phyloP scores from a whole-genome alignment of 2,329 filamentous ascomycete genomes.

The Claviceps citrina region DNA sequence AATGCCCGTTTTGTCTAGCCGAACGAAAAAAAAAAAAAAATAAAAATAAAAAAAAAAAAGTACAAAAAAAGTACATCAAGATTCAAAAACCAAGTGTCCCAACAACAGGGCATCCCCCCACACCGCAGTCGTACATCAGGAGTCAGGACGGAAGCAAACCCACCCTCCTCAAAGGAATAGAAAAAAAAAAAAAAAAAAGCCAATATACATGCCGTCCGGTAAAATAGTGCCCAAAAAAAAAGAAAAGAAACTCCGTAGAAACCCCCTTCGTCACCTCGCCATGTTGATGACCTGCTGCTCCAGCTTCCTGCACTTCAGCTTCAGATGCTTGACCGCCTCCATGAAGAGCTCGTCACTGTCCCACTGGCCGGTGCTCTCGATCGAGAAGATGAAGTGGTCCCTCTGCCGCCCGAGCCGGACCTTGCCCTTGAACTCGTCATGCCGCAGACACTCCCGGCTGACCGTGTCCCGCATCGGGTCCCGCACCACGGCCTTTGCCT shows the following conservation, averaged over 20 bases:
- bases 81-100: too few relatives aligned
- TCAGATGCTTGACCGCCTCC: slow-evolving; percentile 71
- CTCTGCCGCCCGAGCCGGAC: slow-evolving; percentile 79
- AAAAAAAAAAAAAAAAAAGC: slow-evolving; percentile 8
- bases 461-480: slow-evolving; percentile 92
- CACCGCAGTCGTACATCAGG: too few relatives aligned
- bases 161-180: too few relatives aligned
- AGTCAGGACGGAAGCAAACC: too few relatives aligned
- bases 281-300: slow-evolving; percentile 56
- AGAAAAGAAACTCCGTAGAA: slow-evolving; percentile 3
- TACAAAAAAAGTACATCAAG: not conserved
- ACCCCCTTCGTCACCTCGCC: slow-evolving; percentile 28
- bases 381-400: slow-evolving; percentile 93
- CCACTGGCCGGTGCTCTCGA: slow-evolving; percentile 92
- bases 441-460: slow-evolving; percentile 78
- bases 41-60: not conserved
- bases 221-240: slow-evolving; percentile 4
- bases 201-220: not conserved
- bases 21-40: slow-evolving; percentile 5
- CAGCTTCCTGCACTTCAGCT: slow-evolving; percentile 64
- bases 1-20: slow-evolving; percentile 18
- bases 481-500: slow-evolving; percentile 73
- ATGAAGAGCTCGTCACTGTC: slow-evolving; percentile 88
- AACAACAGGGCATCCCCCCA: too few relatives aligned
- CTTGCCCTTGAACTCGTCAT: slow-evolving; percentile 87